These are phyloP conservation scores for Vaccinium darrowii DNA, from an alignment of 148 eudicot genomes.

Conservation along the genomic window DNA sequence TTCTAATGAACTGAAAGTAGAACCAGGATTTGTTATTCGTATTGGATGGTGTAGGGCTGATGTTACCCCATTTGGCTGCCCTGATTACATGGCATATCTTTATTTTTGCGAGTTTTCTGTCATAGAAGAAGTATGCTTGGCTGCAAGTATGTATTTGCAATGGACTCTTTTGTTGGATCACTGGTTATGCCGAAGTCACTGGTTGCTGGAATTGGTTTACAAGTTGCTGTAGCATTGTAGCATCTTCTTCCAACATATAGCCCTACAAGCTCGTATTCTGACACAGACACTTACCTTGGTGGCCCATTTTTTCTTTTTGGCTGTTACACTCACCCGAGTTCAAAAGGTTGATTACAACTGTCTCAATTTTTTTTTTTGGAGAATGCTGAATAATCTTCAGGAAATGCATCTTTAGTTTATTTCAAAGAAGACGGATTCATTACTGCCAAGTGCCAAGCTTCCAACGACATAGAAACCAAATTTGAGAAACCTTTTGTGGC, in stretches of 20 bases:
- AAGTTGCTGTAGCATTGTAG: not conserved
- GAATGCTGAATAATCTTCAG: not conserved
- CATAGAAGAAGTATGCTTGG: not conserved
- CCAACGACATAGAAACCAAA: not conserved
- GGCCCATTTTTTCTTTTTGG: not conserved
- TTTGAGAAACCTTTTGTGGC: not conserved
- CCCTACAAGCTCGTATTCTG: not conserved
- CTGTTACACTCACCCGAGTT: not conserved
- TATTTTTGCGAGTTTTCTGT: no score
- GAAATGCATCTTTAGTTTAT: not conserved
- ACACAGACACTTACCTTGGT: not conserved
- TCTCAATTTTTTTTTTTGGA: not conserved
- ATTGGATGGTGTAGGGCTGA: not conserved
- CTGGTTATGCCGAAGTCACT: not conserved
- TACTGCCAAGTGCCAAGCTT: not conserved
- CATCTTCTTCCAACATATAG: not conserved
- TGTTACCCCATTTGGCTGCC: not conserved
- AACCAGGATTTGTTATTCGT: slow-evolving; percentile 1
- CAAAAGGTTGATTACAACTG: not conserved
- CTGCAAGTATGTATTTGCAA: not conserved
- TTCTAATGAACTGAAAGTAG: not conserved
- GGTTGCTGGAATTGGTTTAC: not conserved
- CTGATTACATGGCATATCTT: not conserved
- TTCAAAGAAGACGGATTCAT: not conserved
- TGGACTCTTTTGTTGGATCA: slow-evolving; percentile 5